Evolutionary conservation across 2,329 filamentous ascomycete species (phyloP).

Genomic region (Aureobasidium melanogenum): DNA sequence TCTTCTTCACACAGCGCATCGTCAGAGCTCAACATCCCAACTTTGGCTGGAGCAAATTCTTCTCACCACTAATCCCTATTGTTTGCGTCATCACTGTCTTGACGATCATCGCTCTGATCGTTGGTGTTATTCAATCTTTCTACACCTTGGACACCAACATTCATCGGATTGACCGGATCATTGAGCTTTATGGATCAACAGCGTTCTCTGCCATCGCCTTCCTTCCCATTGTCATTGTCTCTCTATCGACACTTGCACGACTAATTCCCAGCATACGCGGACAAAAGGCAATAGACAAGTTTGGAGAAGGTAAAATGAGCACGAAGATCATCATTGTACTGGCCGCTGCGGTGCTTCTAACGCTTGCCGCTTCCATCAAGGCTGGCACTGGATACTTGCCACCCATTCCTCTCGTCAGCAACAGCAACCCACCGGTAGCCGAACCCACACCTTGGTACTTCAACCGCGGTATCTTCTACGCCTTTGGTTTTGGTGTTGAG

Average conservation of each 20-base stretch:
- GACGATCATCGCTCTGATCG: slow-evolving; percentile 58
- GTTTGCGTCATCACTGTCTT: slow-evolving; percentile 51
- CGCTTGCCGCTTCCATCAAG: slow-evolving; percentile 62
- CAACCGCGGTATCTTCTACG: slow-evolving; percentile 64
- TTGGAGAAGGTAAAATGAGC: slow-evolving; percentile 58
- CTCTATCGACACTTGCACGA: slow-evolving; percentile 37
- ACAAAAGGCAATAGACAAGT: slow-evolving; percentile 41
- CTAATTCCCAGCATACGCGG: slow-evolving; percentile 19
- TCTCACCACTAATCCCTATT: slow-evolving; percentile 45
- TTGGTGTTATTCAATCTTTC: slow-evolving; percentile 53
- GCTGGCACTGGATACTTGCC: slow-evolving; percentile 49
- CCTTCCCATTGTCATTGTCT: slow-evolving; percentile 52
- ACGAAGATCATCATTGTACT: slow-evolving; percentile 60
- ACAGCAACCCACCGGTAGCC: slow-evolving; percentile 23
- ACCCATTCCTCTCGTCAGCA: slow-evolving; percentile 29
- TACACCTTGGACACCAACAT: slow-evolving; percentile 52
- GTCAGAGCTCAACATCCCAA: slow-evolving; percentile 62
- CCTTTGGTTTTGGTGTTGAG: slow-evolving; percentile 70
- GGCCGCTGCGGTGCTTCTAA: slow-evolving; percentile 50
- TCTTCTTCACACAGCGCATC: slow-evolving; percentile 68
- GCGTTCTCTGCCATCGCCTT: slow-evolving; percentile 59
- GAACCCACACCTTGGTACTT: slow-evolving; percentile 59
- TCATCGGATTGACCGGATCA: slow-evolving; percentile 46
- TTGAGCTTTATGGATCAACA: slow-evolving; percentile 55
- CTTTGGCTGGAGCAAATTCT: slow-evolving; percentile 57